Evolutionary conservation across 805 yeast genomes (phyloP).

Genomic region (Candida vaughaniae): DNA sequence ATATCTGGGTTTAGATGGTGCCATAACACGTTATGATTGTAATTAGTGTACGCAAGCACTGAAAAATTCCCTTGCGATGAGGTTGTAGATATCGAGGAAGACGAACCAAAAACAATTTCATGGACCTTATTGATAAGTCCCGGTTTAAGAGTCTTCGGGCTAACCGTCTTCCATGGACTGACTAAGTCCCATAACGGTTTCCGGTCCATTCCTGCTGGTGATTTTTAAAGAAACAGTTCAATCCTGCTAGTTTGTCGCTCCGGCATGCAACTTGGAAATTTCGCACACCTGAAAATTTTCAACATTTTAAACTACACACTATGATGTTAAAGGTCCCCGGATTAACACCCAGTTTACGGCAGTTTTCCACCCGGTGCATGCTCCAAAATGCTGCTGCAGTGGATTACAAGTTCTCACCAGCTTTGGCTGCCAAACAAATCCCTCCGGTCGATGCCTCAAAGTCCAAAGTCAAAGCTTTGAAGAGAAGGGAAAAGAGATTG

Average conservation of each 20-base stretch:
- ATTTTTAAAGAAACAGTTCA: too few species aligned
- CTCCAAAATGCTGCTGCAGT: too few species aligned
- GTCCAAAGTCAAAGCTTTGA: slow-evolving; percentile 32
- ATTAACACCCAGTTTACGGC: too few species aligned
- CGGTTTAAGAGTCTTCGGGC: slow-evolving; percentile 16
- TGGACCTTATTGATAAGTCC: slow-evolving; percentile 2
- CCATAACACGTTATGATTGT: slow-evolving; percentile 34
- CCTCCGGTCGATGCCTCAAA: slow-evolving; percentile 30
- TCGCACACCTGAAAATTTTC: too few species aligned
- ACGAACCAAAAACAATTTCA: not conserved
- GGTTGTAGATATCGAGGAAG: too few species aligned
- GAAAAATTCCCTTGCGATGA: slow-evolving; percentile 3
- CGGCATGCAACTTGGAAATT: too few species aligned
- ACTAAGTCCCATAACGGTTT: slow-evolving; percentile 2
- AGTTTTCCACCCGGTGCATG: too few species aligned
- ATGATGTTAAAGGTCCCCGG: too few species aligned
- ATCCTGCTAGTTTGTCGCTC: too few species aligned
- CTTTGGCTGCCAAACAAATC: slow-evolving; percentile 38
- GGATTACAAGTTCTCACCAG: slow-evolving; percentile 15
- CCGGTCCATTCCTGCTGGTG: too few species aligned
- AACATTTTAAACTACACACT: too few species aligned
- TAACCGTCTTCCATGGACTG: slow-evolving; percentile 13
- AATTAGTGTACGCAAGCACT: slow-evolving; percentile 4
- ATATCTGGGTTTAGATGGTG: slow-evolving; percentile 37
- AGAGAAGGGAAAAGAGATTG: slow-evolving; percentile 38